Base-by-base conservation (phyloP, 1,284 basidiomycete genomes). In the Cerrena zonata region DNA sequence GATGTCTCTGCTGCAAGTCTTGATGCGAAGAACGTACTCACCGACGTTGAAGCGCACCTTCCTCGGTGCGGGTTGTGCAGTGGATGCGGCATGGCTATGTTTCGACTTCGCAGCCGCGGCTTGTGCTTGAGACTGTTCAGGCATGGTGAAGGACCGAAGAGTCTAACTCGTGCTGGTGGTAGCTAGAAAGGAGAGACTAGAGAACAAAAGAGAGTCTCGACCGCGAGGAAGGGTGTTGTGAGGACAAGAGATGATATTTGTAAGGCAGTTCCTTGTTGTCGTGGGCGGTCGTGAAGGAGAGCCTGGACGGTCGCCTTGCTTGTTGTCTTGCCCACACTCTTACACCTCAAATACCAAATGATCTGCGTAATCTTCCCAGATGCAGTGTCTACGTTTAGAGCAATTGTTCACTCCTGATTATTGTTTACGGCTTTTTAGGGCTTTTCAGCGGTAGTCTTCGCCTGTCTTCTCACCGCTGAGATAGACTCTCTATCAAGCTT, bases 1-100 rank as follows among this genome's bases (percentile, higher is more conserved):
- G n/a, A 65, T 34, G 15, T 34, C 7, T 15, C 15, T 7, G 7
- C 30, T 23, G 41, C 3, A 19, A 23, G 19, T 22, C 5, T 19
- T 10, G 39, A 10, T 10, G 39, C 39, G 15, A 40, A 19, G 18
- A 41, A 41, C 39, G 18, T 26, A 74, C 89, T 73, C 61, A 91
- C 90, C 90, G 62, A 92, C 89, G 71, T 92, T 92, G 77, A 94
- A 94, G 53, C 90, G 82, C 55, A 94, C 90, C 75, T 92, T 93
- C 58, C 91, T 78, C 15, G 91, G 89, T 15, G 86, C 82, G 37
- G 86, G 74, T 47, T 77, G 75, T 19, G 80, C 76, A 56, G 82
- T 73, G 1, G 84, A 78, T 13, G 83, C 70, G 18, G 82, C 77
- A 65, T 82, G 76, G 34, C 69, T 65, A 51, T 84, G 80, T 69